Evolutionary conservation across 768 basidiomycete species (phyloP), one percentile per base, ranked within the genome.

Genomic region (Crassisporium funariophilum): DNA sequence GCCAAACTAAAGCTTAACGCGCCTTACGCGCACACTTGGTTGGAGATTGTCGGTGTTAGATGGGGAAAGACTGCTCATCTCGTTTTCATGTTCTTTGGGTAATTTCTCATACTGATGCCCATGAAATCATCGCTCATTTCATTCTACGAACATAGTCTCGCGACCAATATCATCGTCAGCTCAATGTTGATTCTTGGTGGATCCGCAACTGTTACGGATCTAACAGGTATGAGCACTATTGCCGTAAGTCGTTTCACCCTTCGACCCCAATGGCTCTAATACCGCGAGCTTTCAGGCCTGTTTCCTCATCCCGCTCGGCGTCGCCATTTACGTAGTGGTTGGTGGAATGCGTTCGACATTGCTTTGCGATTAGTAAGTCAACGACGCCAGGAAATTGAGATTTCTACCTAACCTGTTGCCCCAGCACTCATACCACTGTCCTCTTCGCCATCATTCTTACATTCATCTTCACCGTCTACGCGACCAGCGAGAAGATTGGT

Each of bases 1-100:
- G 89, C 91, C 13, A 97, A 95, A 61, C 78, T 95, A 48, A 97
- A 98, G 66, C 68, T 90, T 16, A 91, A 97, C 50, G 94, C 95
- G 1, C 91, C 94, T 0, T 84, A 86, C 49, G 86, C 87, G 0
- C 87, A 90, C 46, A 95, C 91, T 13, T 97, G 85, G 83, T 76
- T 94, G 15, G 91, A 97, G 62, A 92, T 97, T 54, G 81, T 95
- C 43, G 81, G 77, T 2, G 76, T 71, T 1, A 77, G 89, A 9
- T 98, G 92, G 89, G 95, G 94, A 0, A 81, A 65, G 5, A 51
- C 75, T 11, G 91, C 89, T 0, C 95, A 97, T 68, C 47, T 85
- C 2, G 72, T 91, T 5, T 95, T 95, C 74, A 83, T 95, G 75
- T 86, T 90, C 72, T 95, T 95, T 59, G 92, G 88, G 80, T 78